phyloP scores from a whole-genome alignment of 148 eudicot species.

The Rheum nobile region DNA sequence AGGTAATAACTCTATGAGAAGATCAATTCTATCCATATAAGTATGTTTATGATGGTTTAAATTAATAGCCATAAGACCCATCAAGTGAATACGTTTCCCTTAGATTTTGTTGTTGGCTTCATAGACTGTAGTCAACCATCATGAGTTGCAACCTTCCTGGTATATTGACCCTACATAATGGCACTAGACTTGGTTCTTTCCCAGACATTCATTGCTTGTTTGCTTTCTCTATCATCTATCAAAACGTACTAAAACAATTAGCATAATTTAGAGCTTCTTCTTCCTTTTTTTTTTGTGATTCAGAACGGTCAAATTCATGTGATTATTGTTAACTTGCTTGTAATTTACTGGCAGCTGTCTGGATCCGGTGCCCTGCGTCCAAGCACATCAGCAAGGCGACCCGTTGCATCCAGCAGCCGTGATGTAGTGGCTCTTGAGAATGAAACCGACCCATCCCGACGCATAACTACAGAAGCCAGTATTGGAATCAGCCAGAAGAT shows the following conservation, averaged over 20 bases:
- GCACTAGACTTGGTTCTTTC: too few relatives aligned
- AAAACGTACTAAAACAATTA: too few relatives aligned
- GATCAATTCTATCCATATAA: too few relatives aligned
- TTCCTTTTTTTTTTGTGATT: too few relatives aligned
- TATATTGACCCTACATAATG: too few relatives aligned
- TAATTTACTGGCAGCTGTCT: constrained; percentile 14
- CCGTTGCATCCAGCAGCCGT: constrained; percentile 36
- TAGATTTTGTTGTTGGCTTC: too few relatives aligned
- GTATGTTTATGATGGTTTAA: too few relatives aligned
- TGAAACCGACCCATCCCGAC: constrained; percentile 22
- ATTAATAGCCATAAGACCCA: not conserved
- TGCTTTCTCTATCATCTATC: not conserved
- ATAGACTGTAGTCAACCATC: not conserved
- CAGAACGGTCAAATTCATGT: too few relatives aligned
- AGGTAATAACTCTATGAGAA: not conserved
- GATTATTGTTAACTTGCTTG: not conserved
- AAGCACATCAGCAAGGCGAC: constrained; percentile 27
- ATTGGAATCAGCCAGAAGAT: constrained; percentile 15
- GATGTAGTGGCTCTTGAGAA: constrained; percentile 30
- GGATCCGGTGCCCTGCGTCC: constrained; percentile 16
- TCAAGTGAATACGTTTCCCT: not conserved
- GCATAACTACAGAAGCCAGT: constrained; percentile 9
- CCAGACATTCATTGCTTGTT: not conserved
- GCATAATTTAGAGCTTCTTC: too few relatives aligned
- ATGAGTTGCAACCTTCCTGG: too few relatives aligned